Base-by-base conservation (phyloP, 768 basidiomycete genomes). In the Boletus eberwhitei region DNA sequence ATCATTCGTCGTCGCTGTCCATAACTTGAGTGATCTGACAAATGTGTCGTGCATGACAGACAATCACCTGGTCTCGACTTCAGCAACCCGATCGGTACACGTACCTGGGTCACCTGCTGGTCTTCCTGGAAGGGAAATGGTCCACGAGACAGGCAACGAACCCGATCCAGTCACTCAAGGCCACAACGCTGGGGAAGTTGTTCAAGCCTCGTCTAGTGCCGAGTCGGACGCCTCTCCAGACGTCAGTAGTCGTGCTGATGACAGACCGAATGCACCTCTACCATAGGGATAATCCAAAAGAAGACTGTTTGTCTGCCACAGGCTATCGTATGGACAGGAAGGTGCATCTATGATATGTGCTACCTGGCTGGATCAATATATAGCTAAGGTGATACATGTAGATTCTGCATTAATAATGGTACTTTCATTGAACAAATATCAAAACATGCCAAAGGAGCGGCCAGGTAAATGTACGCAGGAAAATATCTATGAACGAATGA, bases 31-130 rank as follows among this genome's bases (percentile, higher is more conserved):
- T 9, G 42, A 46, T 40, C 47, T 61, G 50, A 59, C 54, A 8
- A 17, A 19, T 47, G 31, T 48, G n/a, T 40, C 43, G 8, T 53
- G 26, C 34, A 50, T 61, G 48, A 58, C 47, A 78, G 77, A 72
- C 58, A 79, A 78, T 59, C 77, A 78, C 52, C 59, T 77, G 60
- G 62, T 74, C 17, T 57, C 62, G 12, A 43, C 38, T 40, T 32
- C 53, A 31, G 21, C 43, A 17, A 14, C 26, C 4, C 51, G 51
- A 29, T 41, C 26, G 22, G 48, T 38, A 26, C 60, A 54, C 21
- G 38, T 39, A 31, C 41, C 53, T 17, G 54, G 40, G 16, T 17
- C 50, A 17, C 34, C 57, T 31, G n/a, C 7, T 29, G 50, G 38
- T n/a, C 41, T 47, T 44, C 32, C 40, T 14, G 59, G 29, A 24